Percentiles rank a stretch among this genome's conserved stretches.
phyloP scores from a whole-genome alignment of 1,139 yeast species.

The Magnusiomyces clavatus region DNA sequence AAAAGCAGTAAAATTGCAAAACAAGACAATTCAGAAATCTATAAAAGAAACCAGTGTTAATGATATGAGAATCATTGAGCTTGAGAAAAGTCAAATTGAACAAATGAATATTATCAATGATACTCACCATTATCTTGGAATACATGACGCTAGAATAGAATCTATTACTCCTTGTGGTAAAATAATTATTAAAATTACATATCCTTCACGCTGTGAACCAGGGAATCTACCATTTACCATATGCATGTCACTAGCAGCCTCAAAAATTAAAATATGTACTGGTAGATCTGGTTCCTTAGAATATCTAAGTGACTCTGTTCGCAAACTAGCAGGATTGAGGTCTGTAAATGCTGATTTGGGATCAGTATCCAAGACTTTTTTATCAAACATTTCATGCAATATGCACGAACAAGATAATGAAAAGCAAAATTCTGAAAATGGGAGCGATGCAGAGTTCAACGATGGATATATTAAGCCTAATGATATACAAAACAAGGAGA shows the following conservation, averaged over 20 bases:
- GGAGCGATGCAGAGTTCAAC: not conserved
- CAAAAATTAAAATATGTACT: conserved; percentile 21
- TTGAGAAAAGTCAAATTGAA: not conserved
- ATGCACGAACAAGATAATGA: not conserved
- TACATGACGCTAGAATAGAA: conserved; percentile 25
- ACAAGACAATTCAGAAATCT: not conserved
- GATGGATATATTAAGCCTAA: not conserved
- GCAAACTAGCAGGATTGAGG: conserved; percentile 9
- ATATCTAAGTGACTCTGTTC: conserved; percentile 16
- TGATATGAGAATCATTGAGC: not conserved
- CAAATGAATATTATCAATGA: not conserved
- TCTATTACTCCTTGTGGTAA: conserved; percentile 20
- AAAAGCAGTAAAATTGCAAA: conserved; percentile 8
- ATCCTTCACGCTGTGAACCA: too few species aligned
- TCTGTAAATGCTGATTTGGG: conserved; percentile 7
- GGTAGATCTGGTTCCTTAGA: conserved; percentile 27
- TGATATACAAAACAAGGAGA: not conserved
- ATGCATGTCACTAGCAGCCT: conserved; percentile 8
- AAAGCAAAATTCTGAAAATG: not conserved
- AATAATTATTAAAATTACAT: not conserved
- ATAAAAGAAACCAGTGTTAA: not conserved
- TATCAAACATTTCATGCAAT: not conserved
- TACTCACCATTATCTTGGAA: conserved; percentile 21
- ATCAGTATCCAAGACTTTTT: conserved; percentile 3
- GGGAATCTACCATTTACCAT: too few species aligned